These are phyloP conservation scores for Calonectria henricotiae DNA, from an alignment of 2,329 filamentous ascomycete species.

Conservation along the genomic window DNA sequence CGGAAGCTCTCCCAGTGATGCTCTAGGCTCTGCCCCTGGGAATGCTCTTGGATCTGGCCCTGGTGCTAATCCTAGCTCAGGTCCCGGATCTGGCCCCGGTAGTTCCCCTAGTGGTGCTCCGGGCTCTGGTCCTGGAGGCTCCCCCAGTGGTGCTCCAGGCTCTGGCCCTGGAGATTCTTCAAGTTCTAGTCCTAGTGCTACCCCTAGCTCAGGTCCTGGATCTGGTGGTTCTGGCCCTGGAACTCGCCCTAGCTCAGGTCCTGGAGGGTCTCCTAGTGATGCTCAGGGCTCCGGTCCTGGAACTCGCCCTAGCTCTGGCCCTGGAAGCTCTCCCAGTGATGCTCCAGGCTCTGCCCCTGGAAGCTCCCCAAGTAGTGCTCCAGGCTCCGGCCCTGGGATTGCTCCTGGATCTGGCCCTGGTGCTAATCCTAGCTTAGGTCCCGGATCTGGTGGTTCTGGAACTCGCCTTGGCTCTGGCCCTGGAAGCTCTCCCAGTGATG, in stretches of 20 bases:
- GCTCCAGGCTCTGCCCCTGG: not conserved
- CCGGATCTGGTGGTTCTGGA: not conserved
- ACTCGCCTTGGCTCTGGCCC: not conserved
- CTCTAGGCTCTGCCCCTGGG: not conserved
- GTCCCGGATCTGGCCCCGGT: not conserved
- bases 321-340: not conserved
- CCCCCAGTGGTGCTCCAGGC: too few species aligned
- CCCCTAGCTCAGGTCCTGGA: too few species aligned
- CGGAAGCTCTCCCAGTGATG: not conserved
- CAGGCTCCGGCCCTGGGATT: not conserved
- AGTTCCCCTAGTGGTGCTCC: not conserved
- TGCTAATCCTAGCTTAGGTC: too few species aligned
- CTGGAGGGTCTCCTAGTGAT: too few species aligned
- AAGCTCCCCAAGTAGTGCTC: not conserved
- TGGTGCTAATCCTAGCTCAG: not conserved
- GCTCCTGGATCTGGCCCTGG: too few species aligned
- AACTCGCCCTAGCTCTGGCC: not conserved
- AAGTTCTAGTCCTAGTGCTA: too few species aligned
- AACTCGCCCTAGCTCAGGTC: too few species aligned
- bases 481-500: too few species aligned
- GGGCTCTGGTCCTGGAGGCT: not conserved
- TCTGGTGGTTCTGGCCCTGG: too few species aligned
- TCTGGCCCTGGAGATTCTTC: too few species aligned
- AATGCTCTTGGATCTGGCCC: too few species aligned
- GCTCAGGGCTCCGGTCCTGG: too few species aligned